A percentile compares a stretch with the other conserved stretches of the same genome.
phyloP scores from a whole-genome alignment of 257 asterid genomes.

The Gardenia jasminoides region DNA sequence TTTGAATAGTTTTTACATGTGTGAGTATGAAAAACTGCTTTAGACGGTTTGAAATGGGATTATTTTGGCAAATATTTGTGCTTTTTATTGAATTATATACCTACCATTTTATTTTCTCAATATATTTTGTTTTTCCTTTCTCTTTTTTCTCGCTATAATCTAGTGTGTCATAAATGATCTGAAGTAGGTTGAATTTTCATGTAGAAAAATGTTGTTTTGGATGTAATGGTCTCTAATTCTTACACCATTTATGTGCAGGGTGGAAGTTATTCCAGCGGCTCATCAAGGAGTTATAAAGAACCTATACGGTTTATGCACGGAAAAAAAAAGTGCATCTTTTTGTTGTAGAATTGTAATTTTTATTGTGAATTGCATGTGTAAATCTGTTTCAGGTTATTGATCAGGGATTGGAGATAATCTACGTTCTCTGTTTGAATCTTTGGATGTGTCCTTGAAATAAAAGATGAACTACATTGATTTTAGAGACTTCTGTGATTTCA shows the following conservation, averaged over 20 bases:
- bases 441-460: neutral
- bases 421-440: neutral
- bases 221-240: neutral
- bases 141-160: no score
- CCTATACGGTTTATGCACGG: neutral
- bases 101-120: neutral
- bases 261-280: constrained; percentile 34
- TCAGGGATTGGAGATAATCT: neutral
- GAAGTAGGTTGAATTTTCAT: neutral
- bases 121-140: neutral
- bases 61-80: constrained; percentile 21
- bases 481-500: neutral
- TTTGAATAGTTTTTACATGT: neutral
- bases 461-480: neutral
- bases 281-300: constrained; percentile 30
- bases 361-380: neutral
- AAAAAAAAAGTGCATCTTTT: neutral
- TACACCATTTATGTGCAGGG: constrained; percentile 44
- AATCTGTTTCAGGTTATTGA: neutral
- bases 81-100: constrained; percentile 1
- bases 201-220: neutral
- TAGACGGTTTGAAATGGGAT: neutral
- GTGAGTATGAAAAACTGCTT: neutral
- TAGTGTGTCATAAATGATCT: neutral
- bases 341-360: no score